Evolutionary conservation across 768 basidiomycete genomes (phyloP).

Genomic region (Tylopilus felleus): DNA sequence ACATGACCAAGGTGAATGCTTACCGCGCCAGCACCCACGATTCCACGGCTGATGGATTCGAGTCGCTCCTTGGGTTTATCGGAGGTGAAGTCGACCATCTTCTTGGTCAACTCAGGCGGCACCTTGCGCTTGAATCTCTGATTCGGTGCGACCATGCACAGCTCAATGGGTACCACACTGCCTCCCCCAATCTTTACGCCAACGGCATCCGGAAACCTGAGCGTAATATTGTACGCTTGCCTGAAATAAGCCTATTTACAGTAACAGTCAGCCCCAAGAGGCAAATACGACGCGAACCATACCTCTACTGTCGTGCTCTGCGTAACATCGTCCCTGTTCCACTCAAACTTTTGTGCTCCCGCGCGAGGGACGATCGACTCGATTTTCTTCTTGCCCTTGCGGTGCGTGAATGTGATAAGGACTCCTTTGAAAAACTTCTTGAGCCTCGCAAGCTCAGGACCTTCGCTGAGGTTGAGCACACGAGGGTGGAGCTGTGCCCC

Average conservation of each 20-base stretch:
- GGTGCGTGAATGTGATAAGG: constrained; percentile 30
- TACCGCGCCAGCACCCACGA: constrained; percentile 22
- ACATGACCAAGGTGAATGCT: not conserved
- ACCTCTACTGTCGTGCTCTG: constrained; percentile 40
- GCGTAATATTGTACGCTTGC: constrained; percentile 30
- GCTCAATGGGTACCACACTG: constrained; percentile 48
- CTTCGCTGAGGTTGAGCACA: constrained; percentile 26
- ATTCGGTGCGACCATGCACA: constrained; percentile 42
- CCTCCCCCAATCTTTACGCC: constrained; percentile 36
- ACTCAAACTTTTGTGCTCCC: constrained; percentile 40
- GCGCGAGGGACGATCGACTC: constrained; percentile 36
- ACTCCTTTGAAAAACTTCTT: constrained; percentile 39
- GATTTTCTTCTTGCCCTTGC: constrained; percentile 33
- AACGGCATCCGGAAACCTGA: constrained; percentile 35
- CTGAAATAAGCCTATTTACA: constrained; percentile 40
- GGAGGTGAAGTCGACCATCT: constrained; percentile 48
- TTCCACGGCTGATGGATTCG: constrained; percentile 35
- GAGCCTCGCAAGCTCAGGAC: constrained; percentile 31
- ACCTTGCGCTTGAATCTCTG: constrained; percentile 50
- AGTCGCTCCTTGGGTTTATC: constrained; percentile 43
- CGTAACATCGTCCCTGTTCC: constrained; percentile 26
- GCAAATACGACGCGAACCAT: constrained; percentile 1
- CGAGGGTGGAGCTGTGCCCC: constrained; percentile 23
- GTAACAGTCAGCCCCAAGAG: not conserved
- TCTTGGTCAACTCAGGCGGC: constrained; percentile 34